Evolutionary conservation across 441 rosid species (phyloP).

Genomic region (Pelargonium fulgidum): DNA sequence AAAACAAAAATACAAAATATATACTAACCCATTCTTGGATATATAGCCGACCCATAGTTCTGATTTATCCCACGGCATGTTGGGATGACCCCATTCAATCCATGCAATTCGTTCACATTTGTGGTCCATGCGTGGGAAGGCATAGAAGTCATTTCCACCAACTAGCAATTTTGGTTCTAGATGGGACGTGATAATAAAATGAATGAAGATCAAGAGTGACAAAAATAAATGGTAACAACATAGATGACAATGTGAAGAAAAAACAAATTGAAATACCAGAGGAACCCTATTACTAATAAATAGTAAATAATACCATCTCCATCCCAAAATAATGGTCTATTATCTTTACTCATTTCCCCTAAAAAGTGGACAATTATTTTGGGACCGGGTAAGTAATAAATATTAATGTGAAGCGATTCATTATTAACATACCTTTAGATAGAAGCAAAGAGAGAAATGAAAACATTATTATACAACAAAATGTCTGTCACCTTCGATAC

Average conservation of each 20-base stretch:
- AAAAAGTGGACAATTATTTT: too few species aligned
- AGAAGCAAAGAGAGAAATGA: neutral
- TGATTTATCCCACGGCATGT: constrained; percentile 96
- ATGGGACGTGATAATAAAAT: constrained; percentile 9
- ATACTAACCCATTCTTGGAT: constrained; percentile 61
- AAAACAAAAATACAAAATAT: constrained; percentile 4
- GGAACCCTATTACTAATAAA: too few species aligned
- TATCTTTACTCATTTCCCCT: too few species aligned
- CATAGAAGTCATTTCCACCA: constrained; percentile 84
- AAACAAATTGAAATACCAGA: too few species aligned
- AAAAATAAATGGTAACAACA: too few species aligned
- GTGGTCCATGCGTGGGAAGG: constrained; percentile 77
- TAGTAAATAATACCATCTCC: too few species aligned
- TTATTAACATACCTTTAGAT: neutral
- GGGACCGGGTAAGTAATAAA: neutral
- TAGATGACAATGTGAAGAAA: too few species aligned
- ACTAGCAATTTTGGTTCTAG: constrained; percentile 67
- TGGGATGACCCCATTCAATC: constrained; percentile 89
- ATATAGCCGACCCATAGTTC: constrained; percentile 94
- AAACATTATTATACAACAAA: neutral
- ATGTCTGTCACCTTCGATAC: constrained; percentile 44
- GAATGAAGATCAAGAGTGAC: neutral
- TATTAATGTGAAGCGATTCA: constrained; percentile 2
- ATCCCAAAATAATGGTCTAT: too few species aligned
- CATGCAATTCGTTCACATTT: constrained; percentile 72